Evolutionary conservation across 1,139 yeast genomes (phyloP), one percentile per base, ranked within the genome.

Genomic region (Saccharomyces hybrid): DNA sequence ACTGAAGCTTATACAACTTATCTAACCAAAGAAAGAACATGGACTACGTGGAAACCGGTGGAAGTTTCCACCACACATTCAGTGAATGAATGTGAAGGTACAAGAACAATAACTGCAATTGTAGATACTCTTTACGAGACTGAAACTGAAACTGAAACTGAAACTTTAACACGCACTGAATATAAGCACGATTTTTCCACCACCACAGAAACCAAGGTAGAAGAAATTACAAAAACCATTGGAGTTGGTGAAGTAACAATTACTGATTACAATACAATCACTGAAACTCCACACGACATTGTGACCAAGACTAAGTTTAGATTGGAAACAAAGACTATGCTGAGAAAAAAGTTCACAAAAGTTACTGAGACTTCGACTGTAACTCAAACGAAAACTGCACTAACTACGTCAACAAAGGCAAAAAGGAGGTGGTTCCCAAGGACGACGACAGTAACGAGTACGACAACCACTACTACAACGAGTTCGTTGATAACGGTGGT

Each of bases 361-460:
- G 23, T 20, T 20, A 20, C 23, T 20, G 23, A 20, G 4, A 20
- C 23, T 20, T 20, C 23, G 23, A 20, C 23, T 20, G 23, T 20
- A 20, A 20, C 23, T 20, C 23, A 20, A 20, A 20, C 23, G 23
- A 20, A 20, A 20, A 20, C 23, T 20, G 23, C 23, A 3, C 4
- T 20, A 30, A 55, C 54, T 1, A 54, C 58, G n/a, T 53, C 57
- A 4, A 54, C 59, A 3, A 48, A 55, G 26, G 57, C 58, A 9
- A 55, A 55, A 31, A 58, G 61, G 1, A 67, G 48, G 53, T 57
- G 38, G 32, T 56, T 54, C 13, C 51, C 60, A 4, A 59, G 58
- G 8, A 61, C 63, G 1, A 26, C 46, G 2, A 63, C 67, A 0
- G 57, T 61, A 4, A 59, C 68, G 1, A 52, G 47, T 23, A 3